phyloP scores from a whole-genome alignment of 495 filamentous ascomycete genomes.

The Astrothelium subdiscretum region DNA sequence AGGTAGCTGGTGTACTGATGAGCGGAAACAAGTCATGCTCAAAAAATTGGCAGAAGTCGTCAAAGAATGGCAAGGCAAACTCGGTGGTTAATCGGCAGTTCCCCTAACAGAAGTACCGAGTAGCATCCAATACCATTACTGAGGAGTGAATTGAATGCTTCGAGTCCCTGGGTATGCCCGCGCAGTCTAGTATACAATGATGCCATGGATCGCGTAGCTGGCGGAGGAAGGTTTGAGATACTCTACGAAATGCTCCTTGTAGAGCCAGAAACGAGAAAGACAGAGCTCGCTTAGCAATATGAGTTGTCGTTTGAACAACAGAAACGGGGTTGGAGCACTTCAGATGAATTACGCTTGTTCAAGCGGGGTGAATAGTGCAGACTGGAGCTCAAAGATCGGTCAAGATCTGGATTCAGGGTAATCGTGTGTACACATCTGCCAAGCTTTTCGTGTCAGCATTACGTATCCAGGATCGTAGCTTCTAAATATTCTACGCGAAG shows the following conservation, averaged over 20 bases:
- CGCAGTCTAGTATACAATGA: too few relatives aligned
- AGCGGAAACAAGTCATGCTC: slow-evolving; percentile 36
- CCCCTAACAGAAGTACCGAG: too few relatives aligned
- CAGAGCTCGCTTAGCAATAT: neutral
- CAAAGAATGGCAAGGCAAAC: neutral
- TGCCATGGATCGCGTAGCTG: too few relatives aligned
- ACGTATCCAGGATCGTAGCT: too few relatives aligned
- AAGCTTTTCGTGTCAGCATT: neutral
- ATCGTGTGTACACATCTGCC: neutral
- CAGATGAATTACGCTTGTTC: too few relatives aligned
- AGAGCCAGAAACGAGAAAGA: neutral
- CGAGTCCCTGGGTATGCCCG: too few relatives aligned
- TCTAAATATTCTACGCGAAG: too few relatives aligned
- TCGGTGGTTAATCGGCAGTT: neutral
- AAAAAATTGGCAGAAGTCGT: neutral
- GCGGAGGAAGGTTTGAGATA: too few relatives aligned
- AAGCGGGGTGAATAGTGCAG: neutral
- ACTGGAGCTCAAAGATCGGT: neutral
- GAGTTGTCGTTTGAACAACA: neutral
- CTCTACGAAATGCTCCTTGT: neutral
- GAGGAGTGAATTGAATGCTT: too few relatives aligned
- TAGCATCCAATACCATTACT: too few relatives aligned
- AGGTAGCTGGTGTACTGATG: slow-evolving; percentile 45
- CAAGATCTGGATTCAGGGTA: neutral
- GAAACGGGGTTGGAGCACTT: neutral